A percentile compares a stretch with the other conserved stretches of the same genome.
Evolutionary conservation across 805 yeast genomes (phyloP).

Genomic region (Isabelozyma heimii): DNA sequence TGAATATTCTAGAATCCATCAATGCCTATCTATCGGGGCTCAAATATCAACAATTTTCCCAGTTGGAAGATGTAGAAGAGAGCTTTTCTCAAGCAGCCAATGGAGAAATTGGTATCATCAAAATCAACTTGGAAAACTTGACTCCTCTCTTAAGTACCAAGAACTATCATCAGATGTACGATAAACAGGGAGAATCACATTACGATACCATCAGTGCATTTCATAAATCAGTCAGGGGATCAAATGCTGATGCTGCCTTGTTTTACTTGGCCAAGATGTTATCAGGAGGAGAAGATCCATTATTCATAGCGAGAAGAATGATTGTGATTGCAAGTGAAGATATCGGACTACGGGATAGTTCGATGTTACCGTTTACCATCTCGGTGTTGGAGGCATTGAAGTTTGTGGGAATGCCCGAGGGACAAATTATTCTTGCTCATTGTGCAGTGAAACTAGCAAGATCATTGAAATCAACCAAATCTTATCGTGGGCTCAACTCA

Average conservation of each 20-base stretch:
- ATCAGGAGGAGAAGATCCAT: slow-evolving; percentile 90
- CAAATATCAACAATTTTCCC: slow-evolving; percentile 16
- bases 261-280: slow-evolving; percentile 87
- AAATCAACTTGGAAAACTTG: slow-evolving; percentile 36
- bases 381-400: slow-evolving; percentile 85
- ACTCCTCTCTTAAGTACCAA: slow-evolving; percentile 41
- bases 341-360: slow-evolving; percentile 79
- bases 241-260: slow-evolving; percentile 84
- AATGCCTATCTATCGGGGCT: slow-evolving; percentile 50
- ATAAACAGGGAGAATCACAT: slow-evolving; percentile 85
- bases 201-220: slow-evolving; percentile 95
- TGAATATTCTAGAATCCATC: slow-evolving; percentile 74
- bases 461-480: slow-evolving; percentile 82
- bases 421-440: slow-evolving; percentile 84
- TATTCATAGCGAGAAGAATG: slow-evolving; percentile 87
- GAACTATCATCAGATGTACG: slow-evolving; percentile 61
- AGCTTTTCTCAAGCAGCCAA: slow-evolving; percentile 1
- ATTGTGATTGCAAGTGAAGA: slow-evolving; percentile 95
- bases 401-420: slow-evolving; percentile 93
- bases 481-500: slow-evolving; percentile 74
- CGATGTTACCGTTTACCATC: slow-evolving; percentile 81
- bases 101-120: slow-evolving; percentile 29
- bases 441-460: slow-evolving; percentile 87
- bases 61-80: slow-evolving; percentile 14
- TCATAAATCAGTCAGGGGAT: slow-evolving; percentile 89